Evolutionary conservation across 371 early-diverging fungal genomes (phyloP).

Genomic region (Mortierella sp.): DNA sequence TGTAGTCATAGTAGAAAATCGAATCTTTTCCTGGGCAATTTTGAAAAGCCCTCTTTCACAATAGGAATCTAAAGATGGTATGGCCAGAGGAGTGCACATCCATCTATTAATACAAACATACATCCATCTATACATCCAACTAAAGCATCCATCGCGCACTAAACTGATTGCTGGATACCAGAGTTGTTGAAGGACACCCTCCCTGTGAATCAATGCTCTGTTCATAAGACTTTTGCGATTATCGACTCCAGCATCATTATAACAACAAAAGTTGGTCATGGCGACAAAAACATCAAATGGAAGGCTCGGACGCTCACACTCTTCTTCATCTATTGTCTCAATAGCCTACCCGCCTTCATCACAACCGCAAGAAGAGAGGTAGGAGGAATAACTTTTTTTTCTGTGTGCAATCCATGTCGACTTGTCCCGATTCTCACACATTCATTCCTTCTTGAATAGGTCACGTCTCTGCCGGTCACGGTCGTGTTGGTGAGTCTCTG

Average conservation of each 20-base stretch:
- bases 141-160: neutral
- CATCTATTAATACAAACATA: slow-evolving; percentile 1
- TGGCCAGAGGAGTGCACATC: neutral
- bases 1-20: slow-evolving; percentile 1
- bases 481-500: slow-evolving; percentile 78
- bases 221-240: no score
- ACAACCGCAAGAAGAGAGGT: slow-evolving; percentile 91
- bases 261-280: slow-evolving; percentile 3
- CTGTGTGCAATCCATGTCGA: neutral
- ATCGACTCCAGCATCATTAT: neutral
- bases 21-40: neutral
- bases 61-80: slow-evolving; percentile 38
- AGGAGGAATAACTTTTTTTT: neutral
- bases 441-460: slow-evolving; percentile 38
- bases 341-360: slow-evolving; percentile 89
- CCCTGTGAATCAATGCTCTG: no score
- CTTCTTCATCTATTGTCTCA: neutral
- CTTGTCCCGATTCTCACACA: neutral
- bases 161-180: neutral
- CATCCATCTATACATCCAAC: slow-evolving; percentile 15
- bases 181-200: neutral
- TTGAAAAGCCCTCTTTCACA: slow-evolving; percentile 25
- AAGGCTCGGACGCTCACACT: neutral
- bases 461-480: slow-evolving; percentile 96
- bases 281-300: neutral